Percentiles rank a stretch among this genome's conserved stretches.
Evolutionary conservation across 2,329 filamentous ascomycete species (phyloP).

Genomic region (Alternaria viburni): DNA sequence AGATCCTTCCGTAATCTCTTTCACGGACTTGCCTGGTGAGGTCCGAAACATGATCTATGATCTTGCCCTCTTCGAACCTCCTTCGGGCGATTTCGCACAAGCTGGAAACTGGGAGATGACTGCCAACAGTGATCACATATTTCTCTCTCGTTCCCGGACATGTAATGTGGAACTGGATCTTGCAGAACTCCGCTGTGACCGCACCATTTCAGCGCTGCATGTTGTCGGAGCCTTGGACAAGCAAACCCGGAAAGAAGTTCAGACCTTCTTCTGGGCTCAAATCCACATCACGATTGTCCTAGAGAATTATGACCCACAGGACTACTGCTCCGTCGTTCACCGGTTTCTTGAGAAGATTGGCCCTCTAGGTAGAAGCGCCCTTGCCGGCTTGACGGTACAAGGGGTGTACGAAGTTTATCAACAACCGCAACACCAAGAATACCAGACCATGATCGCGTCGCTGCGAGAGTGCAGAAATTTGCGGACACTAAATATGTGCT

Average conservation of each 20-base stretch:
- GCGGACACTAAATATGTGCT: background rate
- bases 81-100: background rate
- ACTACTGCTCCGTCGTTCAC: background rate
- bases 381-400: background rate
- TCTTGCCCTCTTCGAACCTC: background rate
- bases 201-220: background rate
- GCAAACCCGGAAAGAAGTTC: background rate
- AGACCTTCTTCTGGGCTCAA: background rate
- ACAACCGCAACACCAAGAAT: background rate
- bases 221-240: background rate
- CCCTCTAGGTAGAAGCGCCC: background rate
- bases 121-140: background rate
- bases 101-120: background rate
- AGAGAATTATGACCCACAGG: background rate
- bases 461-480: background rate
- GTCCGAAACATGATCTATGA: background rate
- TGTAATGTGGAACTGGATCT: too few species aligned
- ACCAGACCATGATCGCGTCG: background rate
- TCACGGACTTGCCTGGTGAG: background rate
- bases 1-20: background rate
- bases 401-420: too few species aligned
- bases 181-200: background rate
- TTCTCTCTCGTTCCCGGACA: too few species aligned
- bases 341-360: background rate
- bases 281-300: background rate